These are phyloP conservation scores for Sicyos edulis DNA, from an alignment of 306 rosid genomes.

Conservation along the genomic window DNA sequence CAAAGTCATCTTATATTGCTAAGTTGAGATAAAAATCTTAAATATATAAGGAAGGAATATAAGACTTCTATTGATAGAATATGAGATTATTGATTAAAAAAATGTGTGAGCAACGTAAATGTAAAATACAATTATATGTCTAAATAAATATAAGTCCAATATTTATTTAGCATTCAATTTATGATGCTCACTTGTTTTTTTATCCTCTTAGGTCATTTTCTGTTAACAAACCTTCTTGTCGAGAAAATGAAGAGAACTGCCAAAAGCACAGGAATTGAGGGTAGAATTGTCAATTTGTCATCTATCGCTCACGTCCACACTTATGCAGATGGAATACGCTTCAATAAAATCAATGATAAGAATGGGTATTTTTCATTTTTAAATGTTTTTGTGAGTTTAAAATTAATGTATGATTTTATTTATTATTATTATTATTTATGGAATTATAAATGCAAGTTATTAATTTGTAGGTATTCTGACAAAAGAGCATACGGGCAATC, in stretches of 20 bases:
- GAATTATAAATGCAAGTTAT: background rate
- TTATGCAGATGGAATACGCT: conserved; percentile 50
- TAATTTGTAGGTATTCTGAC: conserved; percentile 58
- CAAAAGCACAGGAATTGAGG: conserved; percentile 64
- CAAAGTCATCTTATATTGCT: too few species aligned
- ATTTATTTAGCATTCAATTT: too few species aligned
- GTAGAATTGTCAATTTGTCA: conserved; percentile 80
- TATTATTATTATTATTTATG: too few species aligned
- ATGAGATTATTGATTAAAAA: too few species aligned
- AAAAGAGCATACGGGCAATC: conserved; percentile 90
- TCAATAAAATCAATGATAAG: conserved; percentile 56
- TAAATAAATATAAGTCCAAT: too few species aligned
- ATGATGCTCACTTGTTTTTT: background rate
- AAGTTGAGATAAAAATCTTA: too few species aligned
- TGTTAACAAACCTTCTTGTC: conserved; percentile 60
- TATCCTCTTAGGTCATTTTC: conserved; percentile 61
- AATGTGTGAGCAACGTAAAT: too few species aligned
- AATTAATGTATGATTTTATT: background rate
- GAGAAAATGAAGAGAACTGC: conserved; percentile 79
- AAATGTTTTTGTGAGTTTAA: too few species aligned
- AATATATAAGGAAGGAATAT: too few species aligned
- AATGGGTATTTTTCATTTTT: conserved; percentile 32
- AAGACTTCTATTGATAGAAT: too few species aligned
- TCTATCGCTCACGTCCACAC: conserved; percentile 76
- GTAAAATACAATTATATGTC: too few species aligned